Percentiles rank a stretch among this genome's conserved stretches.
Evolutionary conservation across 306 rosid genomes (phyloP).

Genomic region (Cucumis sativus): Cucumber_9930_V3 NC_026657.2:1989001-1989500

Average conservation of each 20-base stretch:
- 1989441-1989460: background rate
- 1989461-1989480: too few relatives aligned
- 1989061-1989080: background rate
- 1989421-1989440: background rate
- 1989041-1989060: background rate
- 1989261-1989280: background rate
- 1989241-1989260: background rate
- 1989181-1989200: background rate
- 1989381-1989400: background rate
- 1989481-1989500: too few relatives aligned
- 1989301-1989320: too few relatives aligned
- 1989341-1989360: background rate
- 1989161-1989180: background rate
- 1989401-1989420: background rate
- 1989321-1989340: too few relatives aligned
- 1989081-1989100: background rate
- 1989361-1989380: background rate
- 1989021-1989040: background rate
- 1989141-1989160: background rate
- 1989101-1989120: slow-evolving; percentile 1
- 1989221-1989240: background rate
- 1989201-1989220: background rate
- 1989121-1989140: background rate
- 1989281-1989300: too few relatives aligned
- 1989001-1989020: background rate